Evolutionary conservation across 2,329 filamentous ascomycete genomes (phyloP), one percentile per base, ranked within the genome.

Genomic region (Thelonectria discophora): DNA sequence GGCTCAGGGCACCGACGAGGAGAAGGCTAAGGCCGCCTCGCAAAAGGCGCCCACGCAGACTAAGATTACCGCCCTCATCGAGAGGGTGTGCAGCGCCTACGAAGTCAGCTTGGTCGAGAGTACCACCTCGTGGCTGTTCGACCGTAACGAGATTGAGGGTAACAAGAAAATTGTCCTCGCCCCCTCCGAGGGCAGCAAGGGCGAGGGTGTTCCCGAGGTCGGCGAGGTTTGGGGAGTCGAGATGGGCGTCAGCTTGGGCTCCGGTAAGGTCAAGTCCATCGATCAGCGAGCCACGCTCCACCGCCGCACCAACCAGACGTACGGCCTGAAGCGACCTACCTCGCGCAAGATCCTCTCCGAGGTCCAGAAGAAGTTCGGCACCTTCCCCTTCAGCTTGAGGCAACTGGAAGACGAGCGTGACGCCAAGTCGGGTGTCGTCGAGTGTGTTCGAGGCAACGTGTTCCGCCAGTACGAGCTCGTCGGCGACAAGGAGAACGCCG

Each of bases 161-260:
- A 77, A 90, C 84, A 97, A 97, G 89, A 98, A 97, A 88, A 97
- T 99, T 75, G 95, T 99, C 69, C 84, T 99, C 60, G 86, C 93
- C 21, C 91, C 93, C 34, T 87, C 89, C 53, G 93, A 97, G 73
- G 92, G 92, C 68, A 88, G 91, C 75, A 96, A 93, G 83, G 94
- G 94, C 59, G 95, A 99, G 64, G 95, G 95, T 74, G 79, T 88
- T 60, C 91, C 95, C 60, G 94, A 96, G 74, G 82, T 97, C 59
- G 90, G 92, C 69, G 95, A 99, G 77, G 94, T 97, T 64, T 99
- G 95, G 95, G 95, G 95, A 79, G 92, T 99, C 57, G 95, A 99
- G 85, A 88, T 97, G 76, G 94, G 94, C 71, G 88, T 99, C 75
- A 95, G 91, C 79, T 82, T 95, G 72, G 94, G 94, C 67, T 89